Base-by-base conservation (phyloP, 179 eudicot genomes). In the Patellifolia procumbens region DNA sequence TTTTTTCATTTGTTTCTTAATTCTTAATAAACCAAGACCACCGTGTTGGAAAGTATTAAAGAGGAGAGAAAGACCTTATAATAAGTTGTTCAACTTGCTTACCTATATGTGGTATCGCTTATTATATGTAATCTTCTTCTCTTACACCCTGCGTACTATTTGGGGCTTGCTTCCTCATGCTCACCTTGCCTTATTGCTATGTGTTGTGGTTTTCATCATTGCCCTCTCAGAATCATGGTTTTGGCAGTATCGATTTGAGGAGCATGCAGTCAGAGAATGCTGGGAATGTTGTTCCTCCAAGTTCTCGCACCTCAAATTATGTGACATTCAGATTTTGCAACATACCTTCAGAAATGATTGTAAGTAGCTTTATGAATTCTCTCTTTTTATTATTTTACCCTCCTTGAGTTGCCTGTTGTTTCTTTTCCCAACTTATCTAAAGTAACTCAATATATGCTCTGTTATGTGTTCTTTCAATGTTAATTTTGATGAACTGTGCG, bases 211-310 rank as follows among this genome's bases (percentile, higher is more conserved):
- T 61, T 81, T 69, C 70, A 76, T 81, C 74, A 64, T 80, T 88
- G 84, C 80, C 81, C 79, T 87, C 97, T 89, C 88, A 88, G 91
- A 88, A 82, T 90, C 87, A 76, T 90, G 88, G 72, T 88, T 92
- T 90, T 93, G 89, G 84, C 99, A 95, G 99, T 89, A 88, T 95
- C 84, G 83, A 95, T 86, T 89, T 95, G 89, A 91, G 89, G 93
- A 86, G 95, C 83, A 80, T 95, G 91, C 97, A 95, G 37, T 84
- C 90, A 26, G 97, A 91, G 88, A 81, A 89, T 84, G 77, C 81
- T 71, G 82, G 85, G 71, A 83, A 91, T 86, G 85, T 91, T 53
- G 82, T 93, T 76, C 89, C 93, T 73, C 88, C 92, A 32, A 89
- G 85, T 29, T 95, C 97, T 52, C 97, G 97, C 68, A 86, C 90